phyloP scores from a whole-genome alignment of 164 flowering plant species.

The Brasenia schreberi region DNA sequence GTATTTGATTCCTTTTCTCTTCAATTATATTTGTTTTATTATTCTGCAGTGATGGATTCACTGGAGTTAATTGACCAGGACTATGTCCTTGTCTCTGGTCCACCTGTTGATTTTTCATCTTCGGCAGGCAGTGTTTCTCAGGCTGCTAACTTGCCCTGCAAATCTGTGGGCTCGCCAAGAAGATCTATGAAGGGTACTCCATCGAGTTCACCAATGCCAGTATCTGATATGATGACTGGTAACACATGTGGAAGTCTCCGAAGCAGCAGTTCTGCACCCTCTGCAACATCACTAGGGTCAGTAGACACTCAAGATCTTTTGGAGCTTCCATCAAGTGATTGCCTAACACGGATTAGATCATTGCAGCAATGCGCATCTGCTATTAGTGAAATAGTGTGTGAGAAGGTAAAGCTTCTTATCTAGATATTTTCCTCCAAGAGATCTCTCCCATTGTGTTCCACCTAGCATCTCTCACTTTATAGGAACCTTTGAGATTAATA shows the following conservation, averaged over 20 bases:
- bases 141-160: slow-evolving; percentile 29
- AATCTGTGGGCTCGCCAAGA: slow-evolving; percentile 22
- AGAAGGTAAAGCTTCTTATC: slow-evolving; percentile 40
- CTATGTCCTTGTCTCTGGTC: slow-evolving; percentile 86
- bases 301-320: slow-evolving; percentile 45
- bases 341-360: slow-evolving; percentile 65
- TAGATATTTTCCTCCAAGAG: neutral
- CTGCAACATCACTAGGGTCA: slow-evolving; percentile 72
- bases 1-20: slow-evolving; percentile 2
- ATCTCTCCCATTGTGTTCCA: too few relatives aligned
- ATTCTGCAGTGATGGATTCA: slow-evolving; percentile 48
- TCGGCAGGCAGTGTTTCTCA: slow-evolving; percentile 36
- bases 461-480: too few relatives aligned
- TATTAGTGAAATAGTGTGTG: slow-evolving; percentile 59
- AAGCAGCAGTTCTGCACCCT: slow-evolving; percentile 65
- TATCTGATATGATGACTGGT: slow-evolving; percentile 26
- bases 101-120: slow-evolving; percentile 49
- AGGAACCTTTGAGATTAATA: too few relatives aligned
- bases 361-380: slow-evolving; percentile 73
- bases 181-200: slow-evolving; percentile 15
- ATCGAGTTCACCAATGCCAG: slow-evolving; percentile 63
- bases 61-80: slow-evolving; percentile 74
- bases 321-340: slow-evolving; percentile 66
- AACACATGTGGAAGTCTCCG: slow-evolving; percentile 32
- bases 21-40: neutral